Base-by-base conservation (phyloP, 129 eudicot genomes). In the Saposhnikovia divaricata region DNA sequence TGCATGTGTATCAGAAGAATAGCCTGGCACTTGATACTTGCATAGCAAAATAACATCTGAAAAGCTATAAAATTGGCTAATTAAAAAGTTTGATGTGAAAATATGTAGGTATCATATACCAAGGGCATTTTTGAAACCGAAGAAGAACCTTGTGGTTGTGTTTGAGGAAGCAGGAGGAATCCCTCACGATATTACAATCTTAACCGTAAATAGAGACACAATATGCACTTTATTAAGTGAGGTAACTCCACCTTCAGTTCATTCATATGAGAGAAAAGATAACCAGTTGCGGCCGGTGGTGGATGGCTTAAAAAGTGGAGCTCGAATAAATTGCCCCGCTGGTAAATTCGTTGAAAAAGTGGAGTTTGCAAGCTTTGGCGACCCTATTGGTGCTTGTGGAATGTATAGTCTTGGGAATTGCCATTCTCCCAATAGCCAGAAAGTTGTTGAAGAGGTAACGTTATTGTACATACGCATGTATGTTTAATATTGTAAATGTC, bases 111-210 rank as follows among this genome's bases (percentile, higher is more conserved):
- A 95, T 81, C 97, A 95, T 37, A 80, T 95, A 42, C 99, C 99
- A 59, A 87, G 98, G 53, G 55, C 89, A 4, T 90, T 74, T 78
- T 55, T 92, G 84, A 89, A 95, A 79, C 90, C 90, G 18, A 85
- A 57, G 43, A 72, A 86, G 48, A 95, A 95, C 83, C 83, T 90
- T 12, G 37, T 92, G 77, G 98, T 95, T 44, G 82, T 95, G 9
- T 89, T 92, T 10, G 98, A 95, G 85, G 98, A 95, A 79, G 85
- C 88, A 9, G 93, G 98, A 81, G 98, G 98, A 68, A 75, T 79
- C 72, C 86, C 90, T 5, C 83, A 84, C 85, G n/a, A 73, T 1
- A 75, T 28, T 14, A 46, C 78, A 25, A n/a, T 75, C 0, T n/a
- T 75, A 21, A 75, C 86, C 0, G 96, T 90, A 5, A 87, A 89